Evolutionary conservation across 257 asterid genomes (phyloP).

Genomic region (Ligustrum vulgare): DNA sequence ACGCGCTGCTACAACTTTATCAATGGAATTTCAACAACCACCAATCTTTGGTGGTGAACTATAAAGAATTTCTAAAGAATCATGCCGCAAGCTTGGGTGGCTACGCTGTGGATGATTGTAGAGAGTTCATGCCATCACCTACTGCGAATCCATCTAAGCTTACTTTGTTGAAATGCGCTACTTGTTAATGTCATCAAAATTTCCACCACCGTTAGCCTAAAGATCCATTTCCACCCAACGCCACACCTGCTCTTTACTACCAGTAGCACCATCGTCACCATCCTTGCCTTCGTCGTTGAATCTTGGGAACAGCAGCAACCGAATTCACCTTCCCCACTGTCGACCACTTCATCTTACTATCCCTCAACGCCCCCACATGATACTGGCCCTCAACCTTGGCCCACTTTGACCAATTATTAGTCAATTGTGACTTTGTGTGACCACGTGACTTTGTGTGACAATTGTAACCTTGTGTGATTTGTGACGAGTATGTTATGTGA

Average conservation of each 20-base stretch:
- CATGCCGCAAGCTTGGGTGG: constrained; percentile 86
- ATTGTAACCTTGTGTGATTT: too few relatives aligned
- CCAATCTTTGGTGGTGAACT: constrained; percentile 60
- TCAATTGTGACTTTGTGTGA: too few relatives aligned
- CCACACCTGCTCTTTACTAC: constrained; percentile 63
- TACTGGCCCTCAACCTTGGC: constrained; percentile 70
- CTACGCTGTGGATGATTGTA: constrained; percentile 96
- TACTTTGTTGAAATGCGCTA: constrained; percentile 89
- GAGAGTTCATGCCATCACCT: constrained; percentile 90
- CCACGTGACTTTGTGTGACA: too few relatives aligned
- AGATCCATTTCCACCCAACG: constrained; percentile 36
- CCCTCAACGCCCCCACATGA: constrained; percentile 94
- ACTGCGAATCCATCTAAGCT: constrained; percentile 63
- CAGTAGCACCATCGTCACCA: constrained; percentile 94
- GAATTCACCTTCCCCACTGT: constrained; percentile 85
- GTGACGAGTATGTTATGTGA: too few relatives aligned
- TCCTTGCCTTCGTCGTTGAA: constrained; percentile 40
- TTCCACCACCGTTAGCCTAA: constrained; percentile 96
- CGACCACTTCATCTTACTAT: constrained; percentile 87
- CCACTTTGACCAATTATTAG: not conserved
- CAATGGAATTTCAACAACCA: constrained; percentile 32
- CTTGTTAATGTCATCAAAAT: constrained; percentile 94
- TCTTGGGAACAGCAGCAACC: constrained; percentile 50
- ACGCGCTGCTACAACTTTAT: constrained; percentile 52
- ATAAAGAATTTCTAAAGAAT: constrained; percentile 86